phyloP scores from a whole-genome alignment of 2,329 filamentous ascomycete genomes.

The Cadophora gregata region DNA sequence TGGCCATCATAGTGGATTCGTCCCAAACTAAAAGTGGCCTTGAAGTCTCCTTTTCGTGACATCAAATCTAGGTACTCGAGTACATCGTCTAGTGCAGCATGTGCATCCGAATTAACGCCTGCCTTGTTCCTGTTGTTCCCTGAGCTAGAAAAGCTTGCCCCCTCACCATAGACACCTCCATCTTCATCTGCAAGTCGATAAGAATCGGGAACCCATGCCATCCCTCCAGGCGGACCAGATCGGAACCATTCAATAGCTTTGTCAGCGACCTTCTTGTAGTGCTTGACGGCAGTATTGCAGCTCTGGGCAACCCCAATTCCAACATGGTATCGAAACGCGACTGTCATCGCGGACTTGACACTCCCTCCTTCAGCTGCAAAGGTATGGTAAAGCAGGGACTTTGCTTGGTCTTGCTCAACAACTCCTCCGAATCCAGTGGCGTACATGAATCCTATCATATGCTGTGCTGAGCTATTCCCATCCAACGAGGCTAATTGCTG shows the following conservation, averaged over 20 bases:
- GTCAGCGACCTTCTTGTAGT: constrained; percentile 93
- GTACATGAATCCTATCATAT: constrained; percentile 96
- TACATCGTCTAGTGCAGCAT: constrained; percentile 89
- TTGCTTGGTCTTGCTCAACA: constrained; percentile 85
- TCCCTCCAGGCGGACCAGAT: constrained; percentile 88
- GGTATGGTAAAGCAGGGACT: constrained; percentile 90
- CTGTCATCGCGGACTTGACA: constrained; percentile 88
- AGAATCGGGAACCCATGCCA: constrained; percentile 75
- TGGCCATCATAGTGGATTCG: constrained; percentile 74
- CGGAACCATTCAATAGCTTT: constrained; percentile 89
- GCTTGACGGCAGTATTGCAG: constrained; percentile 83
- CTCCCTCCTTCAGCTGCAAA: constrained; percentile 88
- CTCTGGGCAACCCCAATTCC: constrained; percentile 86
- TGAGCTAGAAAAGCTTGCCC: constrained; percentile 87
- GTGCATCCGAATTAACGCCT: constrained; percentile 76
- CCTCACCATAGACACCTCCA: constrained; percentile 93
- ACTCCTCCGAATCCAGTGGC: constrained; percentile 87
- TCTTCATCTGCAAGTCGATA: constrained; percentile 89
- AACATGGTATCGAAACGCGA: constrained; percentile 83
- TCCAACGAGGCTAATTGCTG: constrained; percentile 74
- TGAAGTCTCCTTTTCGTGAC: constrained; percentile 75
- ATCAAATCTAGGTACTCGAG: constrained; percentile 84
- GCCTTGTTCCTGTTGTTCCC: constrained; percentile 80
- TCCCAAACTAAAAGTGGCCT: constrained; percentile 71
- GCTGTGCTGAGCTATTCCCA: constrained; percentile 91